Conservation (phyloP, 2,329 filamentous ascomycete species). For the Pseudogymnoascus verrucosus region DNA sequence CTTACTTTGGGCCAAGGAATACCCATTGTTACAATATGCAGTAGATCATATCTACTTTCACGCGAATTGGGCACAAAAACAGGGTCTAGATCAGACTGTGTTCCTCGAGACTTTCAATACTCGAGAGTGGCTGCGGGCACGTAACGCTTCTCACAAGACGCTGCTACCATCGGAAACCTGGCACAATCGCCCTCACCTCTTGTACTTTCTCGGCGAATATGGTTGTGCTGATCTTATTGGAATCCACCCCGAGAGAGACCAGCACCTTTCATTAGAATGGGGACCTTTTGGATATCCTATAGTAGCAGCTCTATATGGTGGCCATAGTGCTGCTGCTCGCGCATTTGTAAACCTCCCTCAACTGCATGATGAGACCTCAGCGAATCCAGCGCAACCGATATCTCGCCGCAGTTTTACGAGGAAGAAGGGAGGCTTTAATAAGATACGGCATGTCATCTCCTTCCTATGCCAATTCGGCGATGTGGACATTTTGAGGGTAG, state of each 20-base stretch:
- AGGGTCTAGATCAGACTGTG: slow-evolving; percentile 20
- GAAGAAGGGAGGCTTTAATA: too few species aligned
- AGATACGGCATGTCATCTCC: too few species aligned
- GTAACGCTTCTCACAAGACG: slow-evolving; percentile 25
- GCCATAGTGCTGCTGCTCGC: slow-evolving; percentile 12
- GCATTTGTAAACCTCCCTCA: too few species aligned
- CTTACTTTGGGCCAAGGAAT: slow-evolving; percentile 17
- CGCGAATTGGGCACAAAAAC: slow-evolving; percentile 29
- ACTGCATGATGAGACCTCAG: too few species aligned
- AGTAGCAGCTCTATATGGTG: slow-evolving; percentile 30
- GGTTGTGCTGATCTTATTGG: slow-evolving; percentile 15
- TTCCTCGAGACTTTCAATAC: slow-evolving; percentile 27
- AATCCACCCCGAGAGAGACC: slow-evolving; percentile 15
- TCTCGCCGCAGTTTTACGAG: too few species aligned
- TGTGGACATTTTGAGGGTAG: too few species aligned
- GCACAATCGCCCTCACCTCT: slow-evolving; percentile 14
- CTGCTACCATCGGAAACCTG: too few species aligned
- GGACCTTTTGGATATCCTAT: slow-evolving; percentile 30
- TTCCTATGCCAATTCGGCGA: too few species aligned
- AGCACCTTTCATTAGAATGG: slow-evolving; percentile 11
- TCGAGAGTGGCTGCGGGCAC: slow-evolving; percentile 22
- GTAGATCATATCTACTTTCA: slow-evolving; percentile 32
- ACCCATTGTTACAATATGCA: slow-evolving; percentile 39
- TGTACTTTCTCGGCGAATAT: slow-evolving; percentile 30
- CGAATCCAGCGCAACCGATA: too few species aligned